Evolutionary conservation across 179 eudicot species (phyloP), one percentile per base, ranked within the genome.

Genomic region (Vitellaria paradoxa): DNA sequence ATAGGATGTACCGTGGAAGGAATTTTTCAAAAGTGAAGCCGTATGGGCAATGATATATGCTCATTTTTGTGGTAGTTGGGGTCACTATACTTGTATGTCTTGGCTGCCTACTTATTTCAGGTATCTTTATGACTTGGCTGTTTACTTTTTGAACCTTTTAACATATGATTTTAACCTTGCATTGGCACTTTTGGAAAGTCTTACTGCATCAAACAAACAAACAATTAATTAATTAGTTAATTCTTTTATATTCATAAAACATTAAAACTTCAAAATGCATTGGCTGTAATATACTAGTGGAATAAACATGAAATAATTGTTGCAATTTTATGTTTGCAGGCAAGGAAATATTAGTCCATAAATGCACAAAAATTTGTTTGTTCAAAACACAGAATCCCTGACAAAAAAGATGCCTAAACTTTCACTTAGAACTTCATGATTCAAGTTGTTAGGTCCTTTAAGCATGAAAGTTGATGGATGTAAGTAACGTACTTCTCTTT

Each of bases 31-130:
- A 85, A 87, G 88, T 82, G 85, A 91, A 80, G 98, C 99, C 80
- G 97, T 96, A 30, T 91, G 99, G 98, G 99, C 98, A 18, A 96
- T 96, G 99, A 92, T 92, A 76, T 94, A 94, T 88, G 87, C 92
- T 82, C 99, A 96, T 86, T 96, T 96, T 84, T 96, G 99, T 82
- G 99, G 99, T 76, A 96, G 97, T 76, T 96, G 99, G 99, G 98
- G 99, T 45, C 99, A 96, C 77, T 96, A 91, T 79, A 89, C 94
- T 53, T 93, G 98, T 82, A 88, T 96, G 57, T 90, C 99, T 53
- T 96, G 99, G 99, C 90, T 96, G 17, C 98, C 99, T 72, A 96
- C 98, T 75, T 96, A 88, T 86, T 96, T 93, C 81, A 96, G 99
- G 99, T 96, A 86, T 74, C 61, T 67, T 47, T 40, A 13, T 37